Conservation (phyloP, 306 rosid genomes). For the Cucumis sativus region DNA sequence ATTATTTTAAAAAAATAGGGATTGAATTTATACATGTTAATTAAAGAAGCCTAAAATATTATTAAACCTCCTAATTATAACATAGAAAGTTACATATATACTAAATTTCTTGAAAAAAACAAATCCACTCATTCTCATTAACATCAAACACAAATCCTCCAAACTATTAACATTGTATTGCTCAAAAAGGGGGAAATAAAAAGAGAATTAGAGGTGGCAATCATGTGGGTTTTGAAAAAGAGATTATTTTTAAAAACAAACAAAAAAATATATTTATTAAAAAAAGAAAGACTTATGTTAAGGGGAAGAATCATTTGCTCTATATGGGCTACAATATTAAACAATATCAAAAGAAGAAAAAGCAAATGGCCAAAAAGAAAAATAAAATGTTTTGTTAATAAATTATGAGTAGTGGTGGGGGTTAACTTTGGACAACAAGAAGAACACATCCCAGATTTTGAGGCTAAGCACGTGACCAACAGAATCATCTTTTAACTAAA, state of each 20-base stretch:
- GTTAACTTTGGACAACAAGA: not conserved
- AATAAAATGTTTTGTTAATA: not conserved
- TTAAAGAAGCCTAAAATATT: no score
- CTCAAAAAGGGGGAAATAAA: not conserved
- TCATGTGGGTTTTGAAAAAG: not conserved
- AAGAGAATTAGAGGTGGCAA: not conserved
- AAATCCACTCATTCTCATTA: not conserved
- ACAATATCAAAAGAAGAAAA: constrained; percentile 6
- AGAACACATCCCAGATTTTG: constrained; percentile 66
- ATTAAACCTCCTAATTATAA: not conserved
- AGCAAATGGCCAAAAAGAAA: not conserved
- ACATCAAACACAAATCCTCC: not conserved
- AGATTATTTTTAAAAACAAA: not conserved
- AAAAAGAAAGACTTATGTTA: not conserved
- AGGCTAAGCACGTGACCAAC: constrained; percentile 67
- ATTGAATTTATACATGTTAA: no score
- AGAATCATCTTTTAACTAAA: constrained; percentile 25
- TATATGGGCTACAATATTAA: constrained; percentile 6
- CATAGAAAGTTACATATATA: not conserved
- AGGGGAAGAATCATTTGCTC: not conserved
- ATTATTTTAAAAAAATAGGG: no score
- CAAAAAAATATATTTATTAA: no score
- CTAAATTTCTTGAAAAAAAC: not conserved
- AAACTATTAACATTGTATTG: not conserved
- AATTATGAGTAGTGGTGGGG: not conserved